Evolutionary conservation across 805 yeast genomes (phyloP).

Genomic region (Dipodascopsis uninucleata): DNA sequence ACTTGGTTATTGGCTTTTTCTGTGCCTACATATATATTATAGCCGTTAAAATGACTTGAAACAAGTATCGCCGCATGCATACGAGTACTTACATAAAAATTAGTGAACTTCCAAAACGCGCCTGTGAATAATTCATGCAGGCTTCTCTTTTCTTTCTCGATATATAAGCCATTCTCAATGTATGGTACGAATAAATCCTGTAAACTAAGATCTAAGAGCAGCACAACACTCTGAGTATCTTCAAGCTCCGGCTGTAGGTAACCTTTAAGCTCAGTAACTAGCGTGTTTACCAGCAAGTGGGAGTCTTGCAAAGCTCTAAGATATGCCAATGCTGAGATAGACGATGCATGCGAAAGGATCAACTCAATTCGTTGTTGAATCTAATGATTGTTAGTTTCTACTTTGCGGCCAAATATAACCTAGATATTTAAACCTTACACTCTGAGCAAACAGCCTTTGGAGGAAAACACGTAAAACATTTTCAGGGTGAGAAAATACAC

Average conservation of each 20-base stretch:
- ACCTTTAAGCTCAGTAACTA: constrained; percentile 62
- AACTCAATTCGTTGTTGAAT: constrained; percentile 46
- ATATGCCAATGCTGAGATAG: constrained; percentile 64
- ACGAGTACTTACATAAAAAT: no score
- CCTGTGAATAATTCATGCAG: constrained; percentile 59
- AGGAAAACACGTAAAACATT: constrained; percentile 66
- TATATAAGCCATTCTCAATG: constrained; percentile 62
- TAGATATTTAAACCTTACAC: constrained; percentile 50
- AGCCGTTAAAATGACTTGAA: no score
- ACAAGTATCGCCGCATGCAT: no score
- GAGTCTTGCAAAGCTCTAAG: constrained; percentile 69
- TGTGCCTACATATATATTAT: no score
- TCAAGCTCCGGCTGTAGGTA: constrained; percentile 42
- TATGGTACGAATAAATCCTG: constrained; percentile 72
- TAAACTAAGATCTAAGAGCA: constrained; percentile 63
- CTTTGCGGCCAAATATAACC: background rate
- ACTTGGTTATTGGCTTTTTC: no score
- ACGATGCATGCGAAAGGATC: constrained; percentile 58
- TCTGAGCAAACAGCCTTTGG: constrained; percentile 72
- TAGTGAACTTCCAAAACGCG: no score
- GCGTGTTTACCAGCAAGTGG: constrained; percentile 54
- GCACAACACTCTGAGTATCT: constrained; percentile 42
- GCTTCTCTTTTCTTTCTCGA: constrained; percentile 65
- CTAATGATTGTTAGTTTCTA: constrained; percentile 3
- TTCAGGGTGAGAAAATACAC: constrained; percentile 66